phyloP scores from a whole-genome alignment of 164 flowering plant genomes.

The Aristolochia fimbriata region DNA sequence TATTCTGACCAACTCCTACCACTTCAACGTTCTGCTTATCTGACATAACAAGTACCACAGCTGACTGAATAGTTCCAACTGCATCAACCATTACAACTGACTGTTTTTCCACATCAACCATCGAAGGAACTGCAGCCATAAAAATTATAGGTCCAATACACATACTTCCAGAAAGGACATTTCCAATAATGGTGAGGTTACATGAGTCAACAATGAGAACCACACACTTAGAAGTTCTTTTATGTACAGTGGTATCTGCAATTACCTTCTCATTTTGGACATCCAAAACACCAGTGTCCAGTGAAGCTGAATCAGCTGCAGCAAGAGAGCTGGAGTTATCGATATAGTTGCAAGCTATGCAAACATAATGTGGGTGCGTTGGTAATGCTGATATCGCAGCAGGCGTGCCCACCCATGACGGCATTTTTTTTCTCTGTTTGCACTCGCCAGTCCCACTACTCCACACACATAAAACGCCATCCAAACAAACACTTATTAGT shows the following conservation, averaged over 20 bases:
- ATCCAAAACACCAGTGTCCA: conserved; percentile 11
- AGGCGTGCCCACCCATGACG: conserved; percentile 87
- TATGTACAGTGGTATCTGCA: conserved; percentile 21
- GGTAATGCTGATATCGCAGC: conserved; percentile 43
- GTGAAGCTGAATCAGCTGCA: conserved; percentile 21
- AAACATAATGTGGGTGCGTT: conserved; percentile 60
- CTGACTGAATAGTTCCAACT: conserved; percentile 38
- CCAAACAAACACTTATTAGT: conserved; percentile 75
- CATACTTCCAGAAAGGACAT: conserved; percentile 65
- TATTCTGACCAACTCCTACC: conserved; percentile 20
- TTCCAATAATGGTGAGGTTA: conserved; percentile 61
- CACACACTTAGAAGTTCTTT: conserved; percentile 41
- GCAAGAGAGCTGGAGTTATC: conserved; percentile 4
- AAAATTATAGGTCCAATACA: conserved; percentile 56
- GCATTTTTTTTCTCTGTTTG: conserved; percentile 69
- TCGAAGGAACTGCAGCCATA: conserved; percentile 45
- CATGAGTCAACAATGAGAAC: conserved; percentile 77
- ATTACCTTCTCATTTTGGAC: conserved; percentile 17
- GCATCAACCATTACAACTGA: conserved; percentile 48
- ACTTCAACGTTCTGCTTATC: conserved; percentile 22
- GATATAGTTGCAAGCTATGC: conserved; percentile 39
- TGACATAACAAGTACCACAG: conserved; percentile 40
- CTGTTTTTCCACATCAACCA: conserved; percentile 30
- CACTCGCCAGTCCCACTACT: conserved; percentile 90
- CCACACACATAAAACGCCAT: conserved; percentile 93